Evolutionary conservation across 2,329 filamentous ascomycete species (phyloP).

Genomic region (Fusarium nurragi): DNA sequence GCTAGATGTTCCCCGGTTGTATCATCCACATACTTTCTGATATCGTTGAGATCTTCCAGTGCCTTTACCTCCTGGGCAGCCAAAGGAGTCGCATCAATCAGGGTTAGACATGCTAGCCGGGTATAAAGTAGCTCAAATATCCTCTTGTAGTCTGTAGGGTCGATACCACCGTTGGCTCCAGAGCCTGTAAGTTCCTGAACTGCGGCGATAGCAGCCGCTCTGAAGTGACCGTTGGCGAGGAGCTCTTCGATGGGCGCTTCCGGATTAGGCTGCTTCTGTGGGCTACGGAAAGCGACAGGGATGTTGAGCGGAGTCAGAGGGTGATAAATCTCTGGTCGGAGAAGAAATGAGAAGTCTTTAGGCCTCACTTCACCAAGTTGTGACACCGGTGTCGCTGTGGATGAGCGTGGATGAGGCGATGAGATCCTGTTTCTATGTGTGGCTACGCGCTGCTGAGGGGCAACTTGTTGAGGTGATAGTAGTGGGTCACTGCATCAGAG

Average conservation of each 20-base stretch:
- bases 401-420: slow-evolving; percentile 41
- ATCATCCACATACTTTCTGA: slow-evolving; percentile 65
- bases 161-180: slow-evolving; percentile 53
- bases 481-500: slow-evolving; percentile 40
- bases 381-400: slow-evolving; percentile 43
- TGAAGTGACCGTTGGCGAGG: slow-evolving; percentile 78
- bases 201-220: slow-evolving; percentile 77
- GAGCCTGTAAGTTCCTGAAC: slow-evolving; percentile 68
- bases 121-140: slow-evolving; percentile 85
- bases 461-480: slow-evolving; percentile 45
- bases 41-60: slow-evolving; percentile 68
- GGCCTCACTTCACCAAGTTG: slow-evolving; percentile 46
- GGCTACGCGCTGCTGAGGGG: slow-evolving; percentile 29
- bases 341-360: slow-evolving; percentile 83
- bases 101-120: slow-evolving; percentile 81
- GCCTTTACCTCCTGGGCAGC: slow-evolving; percentile 74
- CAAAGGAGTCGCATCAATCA: slow-evolving; percentile 76
- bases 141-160: slow-evolving; percentile 66
- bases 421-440: slow-evolving; percentile 38
- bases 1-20: slow-evolving; percentile 70
- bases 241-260: slow-evolving; percentile 74
- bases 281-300: slow-evolving; percentile 73
- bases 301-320: slow-evolving; percentile 72
- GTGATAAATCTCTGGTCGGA: slow-evolving; percentile 85
- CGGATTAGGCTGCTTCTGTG: slow-evolving; percentile 69